phyloP scores from a whole-genome alignment of 169 alveolate species.

The Miamiensis avidus region DNA sequence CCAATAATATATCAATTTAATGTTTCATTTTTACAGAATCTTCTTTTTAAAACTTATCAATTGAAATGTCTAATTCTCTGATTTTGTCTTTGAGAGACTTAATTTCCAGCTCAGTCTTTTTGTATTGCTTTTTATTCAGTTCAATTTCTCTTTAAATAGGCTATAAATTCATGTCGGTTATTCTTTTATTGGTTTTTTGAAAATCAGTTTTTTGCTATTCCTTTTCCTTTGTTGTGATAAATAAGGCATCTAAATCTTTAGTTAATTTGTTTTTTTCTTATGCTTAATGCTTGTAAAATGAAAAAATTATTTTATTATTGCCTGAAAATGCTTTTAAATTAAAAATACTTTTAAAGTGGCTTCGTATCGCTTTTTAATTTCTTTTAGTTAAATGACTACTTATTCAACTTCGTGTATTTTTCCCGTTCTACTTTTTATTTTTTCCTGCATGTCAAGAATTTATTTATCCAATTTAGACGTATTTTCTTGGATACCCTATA shows the following conservation, averaged over 20 bases:
- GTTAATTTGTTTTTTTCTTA: conserved; percentile 36
- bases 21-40: conserved; percentile 38
- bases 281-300: conserved; percentile 33
- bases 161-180: no score
- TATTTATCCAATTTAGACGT: conserved; percentile 16
- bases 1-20: no score
- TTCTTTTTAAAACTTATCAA: conserved; percentile 59
- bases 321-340: not conserved
- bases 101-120: conserved; percentile 47
- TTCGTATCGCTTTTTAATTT: conserved; percentile 17
- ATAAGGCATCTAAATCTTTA: no score
- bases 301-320: not conserved
- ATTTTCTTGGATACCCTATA: conserved; percentile 45
- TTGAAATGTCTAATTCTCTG: conserved; percentile 45
- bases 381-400: conserved; percentile 22
- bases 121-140: conserved; percentile 43
- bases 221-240: conserved; percentile 9
- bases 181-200: conserved; percentile 32
- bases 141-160: conserved; percentile 49
- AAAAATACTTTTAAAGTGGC: not conserved
- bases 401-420: conserved; percentile 3
- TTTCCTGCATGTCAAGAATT: not conserved
- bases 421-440: conserved; percentile 21
- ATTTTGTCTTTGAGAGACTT: conserved; percentile 48
- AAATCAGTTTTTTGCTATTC: conserved; percentile 27